Evolutionary conservation across 306 rosid species (phyloP).

Genomic region (apple (Malus domestica)): ASM211411v1 NC_041801.1:4543501-4544000

Average conservation of each 20-base stretch:
- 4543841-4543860: constrained; percentile 99
- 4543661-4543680: constrained; percentile 26
- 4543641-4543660: constrained; percentile 40
- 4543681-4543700: constrained; percentile 18
- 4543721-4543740: constrained; percentile 74
- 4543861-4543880: constrained; percentile 97
- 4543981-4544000: not conserved
- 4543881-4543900: constrained; percentile 99
- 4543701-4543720: constrained; percentile 23
- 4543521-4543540: not conserved
- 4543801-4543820: constrained; percentile 8
- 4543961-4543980: constrained; percentile 89
- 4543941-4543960: constrained; percentile 92
- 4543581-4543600: not conserved
- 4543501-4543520: not conserved
- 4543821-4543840: constrained; percentile 86
- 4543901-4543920: constrained; percentile 97
- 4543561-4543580: not conserved
- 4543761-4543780: not conserved
- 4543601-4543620: not conserved
- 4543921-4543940: constrained; percentile 98
- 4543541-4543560: not conserved
- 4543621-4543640: not conserved
- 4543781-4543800: not conserved
- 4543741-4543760: constrained; percentile 64